These are phyloP conservation scores for Fusarium kyushuense DNA, from an alignment of 2,329 filamentous ascomycete species.

Conservation along the genomic window DNA sequence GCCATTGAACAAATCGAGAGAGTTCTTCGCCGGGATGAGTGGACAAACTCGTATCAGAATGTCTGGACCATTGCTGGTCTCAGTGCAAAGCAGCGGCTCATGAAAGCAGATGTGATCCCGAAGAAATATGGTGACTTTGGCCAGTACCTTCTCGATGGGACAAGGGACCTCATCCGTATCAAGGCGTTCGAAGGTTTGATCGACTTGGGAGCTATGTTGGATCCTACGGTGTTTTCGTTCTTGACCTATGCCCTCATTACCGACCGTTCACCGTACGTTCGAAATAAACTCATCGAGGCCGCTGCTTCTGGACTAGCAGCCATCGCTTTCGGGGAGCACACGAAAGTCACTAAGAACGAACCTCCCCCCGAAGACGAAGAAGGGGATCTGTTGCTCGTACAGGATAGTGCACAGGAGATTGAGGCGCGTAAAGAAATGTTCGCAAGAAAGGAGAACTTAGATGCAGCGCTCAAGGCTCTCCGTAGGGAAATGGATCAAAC, in stretches of 20 bases:
- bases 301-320: slow-evolving; percentile 71
- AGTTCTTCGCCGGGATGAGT: slow-evolving; percentile 75
- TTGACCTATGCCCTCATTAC: slow-evolving; percentile 70
- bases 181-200: slow-evolving; percentile 74
- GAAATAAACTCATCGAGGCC: slow-evolving; percentile 69
- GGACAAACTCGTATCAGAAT: slow-evolving; percentile 76
- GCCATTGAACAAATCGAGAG: slow-evolving; percentile 74
- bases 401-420: slow-evolving; percentile 61
- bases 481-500: slow-evolving; percentile 60
- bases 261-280: slow-evolving; percentile 73
- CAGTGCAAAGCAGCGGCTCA: slow-evolving; percentile 70
- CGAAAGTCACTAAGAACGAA: slow-evolving; percentile 59
- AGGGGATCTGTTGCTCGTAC: slow-evolving; percentile 55
- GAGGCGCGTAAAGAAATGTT: slow-evolving; percentile 73
- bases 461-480: slow-evolving; percentile 63
- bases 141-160: slow-evolving; percentile 74
- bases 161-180: slow-evolving; percentile 71
- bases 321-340: slow-evolving; percentile 72
- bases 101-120: slow-evolving; percentile 73
- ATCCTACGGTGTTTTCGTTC: slow-evolving; percentile 66
- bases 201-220: slow-evolving; percentile 71
- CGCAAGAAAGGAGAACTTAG: slow-evolving; percentile 72
- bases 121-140: slow-evolving; percentile 67
- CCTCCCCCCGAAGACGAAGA: slow-evolving; percentile 54
- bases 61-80: slow-evolving; percentile 73